Evolutionary conservation across 192 early-diverging fungal species (phyloP).

Genomic region (Coemansia sp.): DNA sequence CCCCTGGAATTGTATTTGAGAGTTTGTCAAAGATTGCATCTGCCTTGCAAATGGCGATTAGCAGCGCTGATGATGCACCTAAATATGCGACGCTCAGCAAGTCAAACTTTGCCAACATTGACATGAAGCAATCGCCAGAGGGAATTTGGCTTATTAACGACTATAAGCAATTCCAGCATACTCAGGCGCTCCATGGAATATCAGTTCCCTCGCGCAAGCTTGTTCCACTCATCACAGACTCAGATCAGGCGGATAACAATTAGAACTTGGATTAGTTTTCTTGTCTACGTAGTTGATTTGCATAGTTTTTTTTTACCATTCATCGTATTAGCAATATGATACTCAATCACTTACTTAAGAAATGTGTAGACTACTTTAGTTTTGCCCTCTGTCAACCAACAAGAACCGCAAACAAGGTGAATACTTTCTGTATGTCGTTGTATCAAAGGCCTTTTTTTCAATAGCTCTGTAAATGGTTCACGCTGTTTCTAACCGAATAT

Average conservation of each 20-base stretch:
- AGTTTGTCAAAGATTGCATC: not conserved
- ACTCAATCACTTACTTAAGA: too few species aligned
- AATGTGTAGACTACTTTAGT: too few species aligned
- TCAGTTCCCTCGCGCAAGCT: not conserved
- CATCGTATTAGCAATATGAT: too few species aligned
- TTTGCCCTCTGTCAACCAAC: too few species aligned
- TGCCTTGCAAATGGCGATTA: not conserved
- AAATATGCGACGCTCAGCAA: not conserved
- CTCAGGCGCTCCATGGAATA: not conserved
- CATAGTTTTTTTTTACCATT: not conserved
- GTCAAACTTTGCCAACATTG: not conserved
- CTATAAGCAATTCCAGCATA: not conserved
- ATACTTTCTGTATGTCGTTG: too few species aligned
- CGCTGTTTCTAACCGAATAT: too few species aligned
- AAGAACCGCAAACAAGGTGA: too few species aligned
- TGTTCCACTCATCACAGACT: not conserved
- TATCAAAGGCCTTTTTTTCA: too few species aligned
- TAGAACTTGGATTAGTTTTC: too few species aligned
- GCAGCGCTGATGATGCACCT: not conserved
- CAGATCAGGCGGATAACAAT: not conserved
- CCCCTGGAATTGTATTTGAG: not conserved
- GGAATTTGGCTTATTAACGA: conserved; percentile 1
- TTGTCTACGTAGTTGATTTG: too few species aligned
- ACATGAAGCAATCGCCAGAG: not conserved
- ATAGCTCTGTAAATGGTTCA: too few species aligned